Conservation (phyloP, 2,329 filamentous ascomycete genomes). For the Fonsecaea erecta region DNA sequence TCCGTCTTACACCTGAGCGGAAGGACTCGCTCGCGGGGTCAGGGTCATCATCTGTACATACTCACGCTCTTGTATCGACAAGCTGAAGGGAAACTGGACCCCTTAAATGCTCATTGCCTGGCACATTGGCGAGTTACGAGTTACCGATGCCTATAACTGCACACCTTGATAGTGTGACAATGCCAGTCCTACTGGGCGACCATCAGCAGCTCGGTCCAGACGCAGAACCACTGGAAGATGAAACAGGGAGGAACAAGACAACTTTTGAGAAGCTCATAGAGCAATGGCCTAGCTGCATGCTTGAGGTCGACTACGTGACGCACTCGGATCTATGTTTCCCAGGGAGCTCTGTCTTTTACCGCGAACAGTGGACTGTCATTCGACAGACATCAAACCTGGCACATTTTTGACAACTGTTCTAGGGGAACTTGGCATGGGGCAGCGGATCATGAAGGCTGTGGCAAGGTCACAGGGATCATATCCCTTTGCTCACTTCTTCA, state of each 20-base stretch:
- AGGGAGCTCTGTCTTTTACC: constrained; percentile 2
- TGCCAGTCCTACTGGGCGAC: constrained; percentile 9
- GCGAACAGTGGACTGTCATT: background rate
- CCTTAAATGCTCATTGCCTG: constrained; percentile 1
- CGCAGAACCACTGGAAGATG: background rate
- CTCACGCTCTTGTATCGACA: background rate
- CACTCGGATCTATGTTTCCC: constrained; percentile 12
- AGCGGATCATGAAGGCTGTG: background rate
- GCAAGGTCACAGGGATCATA: background rate
- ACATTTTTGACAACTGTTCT: background rate
- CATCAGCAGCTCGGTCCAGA: background rate
- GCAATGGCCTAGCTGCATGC: constrained; percentile 5
- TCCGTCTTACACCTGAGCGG: no score
- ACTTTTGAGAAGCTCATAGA: constrained; percentile 8
- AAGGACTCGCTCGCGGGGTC: no score
- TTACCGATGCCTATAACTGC: background rate
- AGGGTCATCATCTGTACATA: constrained; percentile 12
- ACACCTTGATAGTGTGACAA: background rate
- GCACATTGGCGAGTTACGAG: background rate
- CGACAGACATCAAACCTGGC: background rate
- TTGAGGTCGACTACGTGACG: background rate
- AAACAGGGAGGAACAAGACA: background rate
- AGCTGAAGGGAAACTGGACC: background rate
- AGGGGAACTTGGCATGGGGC: background rate
- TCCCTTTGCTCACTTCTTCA: constrained; percentile 13